phyloP scores from a whole-genome alignment of 768 basidiomycete genomes.

The Obba rivulosa region DNA sequence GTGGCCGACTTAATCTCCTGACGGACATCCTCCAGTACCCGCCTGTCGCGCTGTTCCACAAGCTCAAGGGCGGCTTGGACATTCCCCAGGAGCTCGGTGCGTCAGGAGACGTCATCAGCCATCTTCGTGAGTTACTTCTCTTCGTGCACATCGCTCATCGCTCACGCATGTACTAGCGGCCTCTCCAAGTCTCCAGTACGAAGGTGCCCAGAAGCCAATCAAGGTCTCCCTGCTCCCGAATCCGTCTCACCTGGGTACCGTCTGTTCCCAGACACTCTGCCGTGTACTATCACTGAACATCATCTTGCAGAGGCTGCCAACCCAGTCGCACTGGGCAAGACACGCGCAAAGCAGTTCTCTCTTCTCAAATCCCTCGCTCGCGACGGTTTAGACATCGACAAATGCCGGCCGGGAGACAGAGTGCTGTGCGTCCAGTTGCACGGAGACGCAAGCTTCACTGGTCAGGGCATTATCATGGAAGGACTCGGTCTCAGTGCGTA shows the following conservation, averaged over 20 bases:
- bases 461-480: slow-evolving; percentile 90
- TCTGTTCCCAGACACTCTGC: background rate
- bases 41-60: slow-evolving; percentile 72
- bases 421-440: slow-evolving; percentile 90
- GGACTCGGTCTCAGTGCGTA: slow-evolving; percentile 75
- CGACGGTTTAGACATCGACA: slow-evolving; percentile 16
- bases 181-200: slow-evolving; percentile 59
- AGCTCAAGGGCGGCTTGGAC: slow-evolving; percentile 79
- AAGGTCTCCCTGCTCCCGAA: slow-evolving; percentile 79
- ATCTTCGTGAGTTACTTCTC: slow-evolving; percentile 48
- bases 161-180: slow-evolving; percentile 36
- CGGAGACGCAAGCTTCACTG: slow-evolving; percentile 88
- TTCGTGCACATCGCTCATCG: background rate
- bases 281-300: background rate
- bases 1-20: slow-evolving; percentile 82
- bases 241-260: slow-evolving; percentile 68
- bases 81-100: slow-evolving; percentile 59
- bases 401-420: slow-evolving; percentile 49
- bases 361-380: slow-evolving; percentile 59
- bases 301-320: slow-evolving; percentile 67
- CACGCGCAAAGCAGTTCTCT: slow-evolving; percentile 85
- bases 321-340: slow-evolving; percentile 84
- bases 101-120: slow-evolving; percentile 85
- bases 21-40: slow-evolving; percentile 69
- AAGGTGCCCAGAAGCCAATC: slow-evolving; percentile 40